Percentiles rank a stretch among this genome's conserved stretches.
Conservation (phyloP, 1,284 basidiomycete genomes). For the Mycena citricolor region DNA sequence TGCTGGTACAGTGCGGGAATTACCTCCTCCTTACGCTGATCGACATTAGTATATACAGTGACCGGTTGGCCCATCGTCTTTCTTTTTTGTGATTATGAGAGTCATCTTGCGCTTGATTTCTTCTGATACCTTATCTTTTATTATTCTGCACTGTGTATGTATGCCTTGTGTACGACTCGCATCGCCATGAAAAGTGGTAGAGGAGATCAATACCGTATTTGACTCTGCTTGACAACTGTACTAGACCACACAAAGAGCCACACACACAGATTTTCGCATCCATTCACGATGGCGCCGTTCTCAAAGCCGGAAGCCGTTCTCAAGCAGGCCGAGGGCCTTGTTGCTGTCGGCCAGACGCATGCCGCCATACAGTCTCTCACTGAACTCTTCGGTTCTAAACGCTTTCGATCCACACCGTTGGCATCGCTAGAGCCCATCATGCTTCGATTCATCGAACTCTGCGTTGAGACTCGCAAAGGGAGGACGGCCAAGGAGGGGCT, state of each 20-base stretch:
- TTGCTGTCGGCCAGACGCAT: conserved; percentile 86
- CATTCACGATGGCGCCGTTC: conserved; percentile 83
- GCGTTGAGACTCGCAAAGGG: conserved; percentile 93
- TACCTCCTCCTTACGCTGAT: conserved; percentile 25
- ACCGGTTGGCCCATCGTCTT: too few relatives aligned
- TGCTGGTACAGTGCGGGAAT: conserved; percentile 22
- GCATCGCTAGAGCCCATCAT: conserved; percentile 94
- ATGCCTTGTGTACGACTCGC: too few relatives aligned
- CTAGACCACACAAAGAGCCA: too few relatives aligned
- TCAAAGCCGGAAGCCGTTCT: conserved; percentile 90
- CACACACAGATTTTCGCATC: not conserved
- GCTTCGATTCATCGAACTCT: conserved; percentile 91
- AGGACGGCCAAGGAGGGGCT: conserved; percentile 93
- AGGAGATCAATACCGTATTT: too few relatives aligned
- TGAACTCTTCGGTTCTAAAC: conserved; percentile 92
- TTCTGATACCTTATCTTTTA: too few relatives aligned
- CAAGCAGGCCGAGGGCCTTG: conserved; percentile 89
- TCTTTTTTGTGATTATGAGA: too few relatives aligned
- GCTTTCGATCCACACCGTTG: conserved; percentile 91
- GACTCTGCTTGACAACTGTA: too few relatives aligned
- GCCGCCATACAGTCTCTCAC: conserved; percentile 88
- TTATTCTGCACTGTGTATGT: too few relatives aligned
- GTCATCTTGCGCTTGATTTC: too few relatives aligned
- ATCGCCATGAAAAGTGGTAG: too few relatives aligned
- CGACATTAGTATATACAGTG: too few relatives aligned